phyloP scores from a whole-genome alignment of 345 rosid genomes.

The Boechera divaricarpa region DNA sequence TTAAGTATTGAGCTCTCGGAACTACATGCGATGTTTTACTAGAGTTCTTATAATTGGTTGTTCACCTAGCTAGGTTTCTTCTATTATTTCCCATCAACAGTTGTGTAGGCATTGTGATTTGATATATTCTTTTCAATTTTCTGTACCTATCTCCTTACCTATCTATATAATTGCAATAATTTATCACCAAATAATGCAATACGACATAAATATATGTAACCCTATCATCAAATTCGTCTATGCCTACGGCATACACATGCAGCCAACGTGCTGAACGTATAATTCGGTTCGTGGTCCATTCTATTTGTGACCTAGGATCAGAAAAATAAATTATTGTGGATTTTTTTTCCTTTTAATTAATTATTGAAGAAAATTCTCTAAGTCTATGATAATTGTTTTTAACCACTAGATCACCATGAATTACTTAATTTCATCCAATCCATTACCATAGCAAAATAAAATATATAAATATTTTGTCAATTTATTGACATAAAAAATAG shows the following conservation, averaged over 20 bases:
- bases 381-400: too few relatives aligned
- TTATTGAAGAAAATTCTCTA: background rate
- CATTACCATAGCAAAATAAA: too few relatives aligned
- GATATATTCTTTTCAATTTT: conserved; percentile 28
- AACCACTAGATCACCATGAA: too few relatives aligned
- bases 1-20: background rate
- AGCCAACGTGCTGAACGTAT: conserved; percentile 8
- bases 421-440: too few relatives aligned
- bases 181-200: conserved; percentile 37
- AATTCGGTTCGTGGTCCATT: conserved; percentile 11
- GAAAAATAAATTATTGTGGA: background rate
- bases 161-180: conserved; percentile 28
- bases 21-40: conserved; percentile 16
- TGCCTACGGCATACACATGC: conserved; percentile 6
- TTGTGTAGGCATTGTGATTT: conserved; percentile 32
- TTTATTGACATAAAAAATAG: too few relatives aligned
- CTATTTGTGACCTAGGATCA: background rate
- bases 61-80: conserved; percentile 23
- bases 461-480: too few relatives aligned
- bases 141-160: conserved; percentile 26
- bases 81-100: background rate
- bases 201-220: background rate
- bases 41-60: conserved; percentile 23
- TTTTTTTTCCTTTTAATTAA: too few relatives aligned
- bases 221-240: background rate